Conservation (phyloP, 495 filamentous ascomycete genomes). For the Neurospora sp. region DNA sequence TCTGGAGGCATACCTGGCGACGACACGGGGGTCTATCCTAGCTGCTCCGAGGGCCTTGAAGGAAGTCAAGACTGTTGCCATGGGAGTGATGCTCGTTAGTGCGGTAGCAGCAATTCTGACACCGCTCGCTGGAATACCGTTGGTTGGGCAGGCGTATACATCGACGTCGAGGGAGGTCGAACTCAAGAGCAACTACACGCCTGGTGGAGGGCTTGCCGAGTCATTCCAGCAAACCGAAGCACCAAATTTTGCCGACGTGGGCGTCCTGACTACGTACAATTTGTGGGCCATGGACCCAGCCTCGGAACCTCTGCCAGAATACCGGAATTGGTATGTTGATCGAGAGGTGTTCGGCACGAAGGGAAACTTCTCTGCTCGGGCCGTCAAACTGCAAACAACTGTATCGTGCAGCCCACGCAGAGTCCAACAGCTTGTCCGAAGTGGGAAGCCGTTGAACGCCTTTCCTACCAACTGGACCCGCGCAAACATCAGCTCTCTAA, state of each 20-base stretch:
- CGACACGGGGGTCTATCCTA: conserved; percentile 14
- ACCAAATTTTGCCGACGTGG: conserved; percentile 16
- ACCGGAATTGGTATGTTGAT: conserved; percentile 23
- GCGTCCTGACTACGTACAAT: conserved; percentile 14
- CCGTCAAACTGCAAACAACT: conserved; percentile 13
- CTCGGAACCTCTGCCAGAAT: conserved; percentile 17
- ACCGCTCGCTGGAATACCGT: conserved; percentile 12
- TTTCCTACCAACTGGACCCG: conserved; percentile 22
- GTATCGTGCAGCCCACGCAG: conserved; percentile 13
- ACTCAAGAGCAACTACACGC: conserved; percentile 14
- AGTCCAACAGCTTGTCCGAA: conserved; percentile 9
- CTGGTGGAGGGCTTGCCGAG: conserved; percentile 14
- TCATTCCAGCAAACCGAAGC: conserved; percentile 19
- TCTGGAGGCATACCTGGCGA: conserved; percentile 18
- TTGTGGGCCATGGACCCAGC: conserved; percentile 15
- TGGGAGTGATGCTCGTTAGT: conserved; percentile 7
- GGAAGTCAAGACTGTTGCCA: conserved; percentile 6
- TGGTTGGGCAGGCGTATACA: conserved; percentile 21
- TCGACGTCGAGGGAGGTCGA: conserved; percentile 1
- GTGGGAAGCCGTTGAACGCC: conserved; percentile 13
- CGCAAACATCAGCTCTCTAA: conserved; percentile 2
- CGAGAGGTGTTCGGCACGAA: conserved; percentile 7
- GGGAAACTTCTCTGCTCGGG: conserved; percentile 15
- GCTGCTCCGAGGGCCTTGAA: conserved; percentile 10
- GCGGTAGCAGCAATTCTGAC: conserved; percentile 10